phyloP scores from a whole-genome alignment of 176 grass and related monocot genomes.

The Eragrostis nindensis region DNA sequence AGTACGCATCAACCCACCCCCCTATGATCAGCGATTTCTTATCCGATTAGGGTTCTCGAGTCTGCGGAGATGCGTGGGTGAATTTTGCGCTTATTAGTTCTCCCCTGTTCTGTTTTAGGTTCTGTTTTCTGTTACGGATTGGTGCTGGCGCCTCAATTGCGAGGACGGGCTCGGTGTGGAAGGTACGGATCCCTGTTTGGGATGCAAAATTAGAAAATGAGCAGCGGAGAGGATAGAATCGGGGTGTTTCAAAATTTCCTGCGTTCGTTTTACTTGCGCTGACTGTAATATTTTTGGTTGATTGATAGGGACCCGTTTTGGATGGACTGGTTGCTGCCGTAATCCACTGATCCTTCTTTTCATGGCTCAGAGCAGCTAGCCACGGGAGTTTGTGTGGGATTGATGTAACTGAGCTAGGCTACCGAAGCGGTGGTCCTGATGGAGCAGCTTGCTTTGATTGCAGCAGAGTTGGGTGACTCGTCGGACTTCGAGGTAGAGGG shows the following conservation, averaged over 20 bases:
- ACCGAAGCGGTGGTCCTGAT: constrained; percentile 36
- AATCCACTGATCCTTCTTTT: neutral
- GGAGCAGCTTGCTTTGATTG: constrained; percentile 68
- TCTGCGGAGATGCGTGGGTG: neutral
- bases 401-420: neutral
- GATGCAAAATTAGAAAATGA: neutral
- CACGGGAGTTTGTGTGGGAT: neutral
- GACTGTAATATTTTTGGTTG: neutral
- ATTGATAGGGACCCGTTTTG: constrained; percentile 13
- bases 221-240: neutral
- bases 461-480: constrained; percentile 57
- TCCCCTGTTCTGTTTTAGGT: neutral
- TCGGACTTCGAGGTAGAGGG: constrained; percentile 82
- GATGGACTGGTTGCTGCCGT: neutral
- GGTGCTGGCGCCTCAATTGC: neutral
- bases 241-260: neutral
- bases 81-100: neutral
- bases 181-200: constrained; percentile 2
- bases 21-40: neutral
- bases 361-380: neutral
- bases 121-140: neutral
- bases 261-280: neutral
- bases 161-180: neutral
- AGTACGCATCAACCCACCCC: neutral
- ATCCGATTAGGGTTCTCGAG: constrained; percentile 13